Base-by-base conservation (phyloP, 257 asterid genomes). In the Fraxinus anomala region DNA sequence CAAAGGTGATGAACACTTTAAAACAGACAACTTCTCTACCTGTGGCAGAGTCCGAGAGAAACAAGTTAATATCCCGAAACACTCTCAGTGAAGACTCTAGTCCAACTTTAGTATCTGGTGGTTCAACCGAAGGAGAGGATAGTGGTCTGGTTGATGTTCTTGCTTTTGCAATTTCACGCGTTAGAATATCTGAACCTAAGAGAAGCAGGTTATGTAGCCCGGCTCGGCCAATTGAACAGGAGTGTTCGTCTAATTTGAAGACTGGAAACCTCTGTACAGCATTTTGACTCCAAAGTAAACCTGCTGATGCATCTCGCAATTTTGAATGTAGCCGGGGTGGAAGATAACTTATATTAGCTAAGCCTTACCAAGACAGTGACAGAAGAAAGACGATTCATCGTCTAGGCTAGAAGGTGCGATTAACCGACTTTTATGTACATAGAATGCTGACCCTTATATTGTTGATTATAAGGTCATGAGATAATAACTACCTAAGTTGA, bases 241-340 rank as follows among this genome's bases (percentile, higher is more conserved):
- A 90, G 63, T 90, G 97, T 56, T 83, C 94, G 37, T 88, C 97
- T 81, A 92, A 90, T 89, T 83, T 92, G 89, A 83, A 83, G 75
- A 81, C 87, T 68, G 86, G 88, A 84, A 88, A 84, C 80, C 96
- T 92, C 83, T 92, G 97, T 85, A 88, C 92, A 86, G 97, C 97
- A 68, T 92, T 92, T 80, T 92, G 88, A 92, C 84, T 44, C 30
- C 36, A 12, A 16, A 37, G 17, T 42, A 37, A 39, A 79, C 81
- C 85, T 70, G 72, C 71, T 56, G 74, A 69, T 71, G 76, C 83
- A 78, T 80, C 81, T 36, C 69, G 17, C 73, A 77, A 74, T 80
- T 83, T 78, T 79, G 56, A 80, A 77, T 59, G 51, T 59, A 37
- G 69, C 82, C 68, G 77, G 79, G 71, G 75, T 80, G 77, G 70